Conservation (phyloP, 768 basidiomycete species). For the Podaxis sp. region DNA sequence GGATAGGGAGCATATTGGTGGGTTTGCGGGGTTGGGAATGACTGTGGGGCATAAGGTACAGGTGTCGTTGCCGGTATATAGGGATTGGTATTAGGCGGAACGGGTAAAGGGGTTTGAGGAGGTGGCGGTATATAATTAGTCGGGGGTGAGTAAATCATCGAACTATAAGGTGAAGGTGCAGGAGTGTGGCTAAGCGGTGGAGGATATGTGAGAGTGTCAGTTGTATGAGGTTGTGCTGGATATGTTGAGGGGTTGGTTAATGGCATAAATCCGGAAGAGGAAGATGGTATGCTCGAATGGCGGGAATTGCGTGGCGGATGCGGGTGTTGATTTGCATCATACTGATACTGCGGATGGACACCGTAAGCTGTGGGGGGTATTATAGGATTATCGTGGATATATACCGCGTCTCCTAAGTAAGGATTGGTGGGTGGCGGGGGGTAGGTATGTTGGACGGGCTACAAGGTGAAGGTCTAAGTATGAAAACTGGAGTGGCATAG, state of each 20-base stretch:
- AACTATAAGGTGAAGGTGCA: conserved; percentile 27
- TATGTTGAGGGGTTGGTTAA: conserved; percentile 39
- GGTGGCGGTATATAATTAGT: conserved; percentile 20
- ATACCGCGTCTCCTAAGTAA: conserved; percentile 27
- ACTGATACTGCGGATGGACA: conserved; percentile 35
- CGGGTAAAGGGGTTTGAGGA: conserved; percentile 24
- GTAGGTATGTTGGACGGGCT: conserved; percentile 34
- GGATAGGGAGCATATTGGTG: conserved; percentile 33
- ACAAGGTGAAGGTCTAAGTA: conserved; percentile 6
- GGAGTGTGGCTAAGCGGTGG: conserved; percentile 42
- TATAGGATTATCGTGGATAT: conserved; percentile 35
- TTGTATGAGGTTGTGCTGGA: conserved; percentile 29
- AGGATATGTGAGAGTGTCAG: conserved; percentile 30
- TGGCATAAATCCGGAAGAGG: conserved; percentile 69
- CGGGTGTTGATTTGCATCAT: conserved; percentile 29
- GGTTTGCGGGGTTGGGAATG: conserved; percentile 26
- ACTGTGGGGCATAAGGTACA: conserved; percentile 34
- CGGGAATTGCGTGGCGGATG: conserved; percentile 48
- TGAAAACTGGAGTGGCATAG: neutral
- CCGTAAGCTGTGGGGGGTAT: conserved; percentile 30
- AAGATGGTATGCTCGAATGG: conserved; percentile 54
- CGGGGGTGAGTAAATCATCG: conserved; percentile 30
- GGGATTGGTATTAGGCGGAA: conserved; percentile 18
- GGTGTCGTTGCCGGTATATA: conserved; percentile 27
- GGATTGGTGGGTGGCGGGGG: conserved; percentile 30